Evolutionary conservation across 2,329 filamentous ascomycete species (phyloP).

Genomic region (Penicillium italicum): DNA sequence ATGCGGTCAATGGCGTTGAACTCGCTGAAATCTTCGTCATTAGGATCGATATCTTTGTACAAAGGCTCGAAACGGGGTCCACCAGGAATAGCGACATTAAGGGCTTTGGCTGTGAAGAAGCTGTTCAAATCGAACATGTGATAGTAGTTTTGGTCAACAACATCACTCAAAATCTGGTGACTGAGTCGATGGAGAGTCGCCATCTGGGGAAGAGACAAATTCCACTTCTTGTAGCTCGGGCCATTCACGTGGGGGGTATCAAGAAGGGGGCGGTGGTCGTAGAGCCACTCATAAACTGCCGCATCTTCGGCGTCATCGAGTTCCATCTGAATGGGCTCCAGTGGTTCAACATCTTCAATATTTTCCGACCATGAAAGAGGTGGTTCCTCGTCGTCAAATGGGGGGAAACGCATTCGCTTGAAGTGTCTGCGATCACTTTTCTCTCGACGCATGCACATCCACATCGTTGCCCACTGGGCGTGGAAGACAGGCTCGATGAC

Average conservation of each 20-base stretch:
- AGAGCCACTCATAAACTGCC: conserved; percentile 94
- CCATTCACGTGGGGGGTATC: conserved; percentile 95
- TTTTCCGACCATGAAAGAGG: conserved; percentile 98
- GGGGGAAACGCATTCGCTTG: conserved; percentile 98
- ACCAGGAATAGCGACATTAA: conserved; percentile 97
- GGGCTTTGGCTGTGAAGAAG: conserved; percentile 90
- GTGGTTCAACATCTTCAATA: conserved; percentile 94
- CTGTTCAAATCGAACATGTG: conserved; percentile 95
- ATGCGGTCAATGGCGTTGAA: conserved; percentile 99
- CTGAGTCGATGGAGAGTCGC: conserved; percentile 89
- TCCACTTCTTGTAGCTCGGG: conserved; percentile 95
- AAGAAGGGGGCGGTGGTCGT: conserved; percentile 84
- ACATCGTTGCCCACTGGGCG: conserved; percentile 99
- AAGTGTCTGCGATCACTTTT: conserved; percentile 95
- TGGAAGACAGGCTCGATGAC: conserved; percentile 98
- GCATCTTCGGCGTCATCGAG: conserved; percentile 90
- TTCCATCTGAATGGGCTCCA: conserved; percentile 98
- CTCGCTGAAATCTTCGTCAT: conserved; percentile 98
- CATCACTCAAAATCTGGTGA: conserved; percentile 82
- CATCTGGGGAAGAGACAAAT: conserved; percentile 90
- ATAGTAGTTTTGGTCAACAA: conserved; percentile 95
- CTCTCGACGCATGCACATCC: conserved; percentile 95
- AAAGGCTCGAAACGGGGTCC: conserved; percentile 94
- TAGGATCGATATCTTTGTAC: conserved; percentile 98
- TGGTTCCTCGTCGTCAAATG: conserved; percentile 97